A percentile compares a stretch with the other conserved stretches of the same genome.
These are phyloP conservation scores for Nakazawaea anatomiae DNA, from an alignment of 805 yeast species.

Conservation along the genomic window DNA sequence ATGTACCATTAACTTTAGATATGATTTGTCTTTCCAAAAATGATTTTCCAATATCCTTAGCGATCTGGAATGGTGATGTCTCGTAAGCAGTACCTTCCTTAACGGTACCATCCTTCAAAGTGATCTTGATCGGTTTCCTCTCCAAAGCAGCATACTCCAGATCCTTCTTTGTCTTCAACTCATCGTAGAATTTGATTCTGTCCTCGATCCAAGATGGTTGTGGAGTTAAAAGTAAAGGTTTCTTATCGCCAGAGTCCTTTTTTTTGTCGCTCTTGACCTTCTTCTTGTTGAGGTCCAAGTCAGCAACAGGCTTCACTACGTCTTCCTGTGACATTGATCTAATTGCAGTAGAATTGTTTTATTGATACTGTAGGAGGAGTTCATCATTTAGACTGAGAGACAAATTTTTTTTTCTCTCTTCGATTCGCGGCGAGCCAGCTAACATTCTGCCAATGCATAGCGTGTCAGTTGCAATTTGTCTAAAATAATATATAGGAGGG, in stretches of 20 bases:
- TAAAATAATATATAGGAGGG: no score
- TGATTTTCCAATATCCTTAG: slow-evolving; percentile 77
- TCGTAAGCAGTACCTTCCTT: slow-evolving; percentile 83
- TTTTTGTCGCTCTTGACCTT: slow-evolving; percentile 16
- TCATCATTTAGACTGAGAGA: no score
- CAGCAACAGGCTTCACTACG: slow-evolving; percentile 42
- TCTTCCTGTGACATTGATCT: slow-evolving; percentile 26
- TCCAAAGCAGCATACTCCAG: slow-evolving; percentile 60
- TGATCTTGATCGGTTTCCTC: slow-evolving; percentile 59
- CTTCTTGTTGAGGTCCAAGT: slow-evolving; percentile 28
- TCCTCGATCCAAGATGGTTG: slow-evolving; percentile 80
- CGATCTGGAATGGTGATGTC: slow-evolving; percentile 84
- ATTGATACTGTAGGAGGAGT: background rate
- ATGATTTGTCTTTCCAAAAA: slow-evolving; percentile 86
- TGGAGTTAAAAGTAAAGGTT: slow-evolving; percentile 53
- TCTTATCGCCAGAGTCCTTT: slow-evolving; percentile 30
- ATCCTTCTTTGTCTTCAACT: slow-evolving; percentile 72
- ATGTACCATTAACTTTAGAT: slow-evolving; percentile 80
- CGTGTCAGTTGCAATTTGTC: no score
- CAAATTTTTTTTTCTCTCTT: no score
- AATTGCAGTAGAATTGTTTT: background rate
- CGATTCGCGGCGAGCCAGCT: no score
- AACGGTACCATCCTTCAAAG: slow-evolving; percentile 79
- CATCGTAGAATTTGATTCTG: slow-evolving; percentile 74
- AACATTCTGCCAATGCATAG: no score